Base-by-base conservation (phyloP, 2,329 filamentous ascomycete species). In the Madurella fahalii region DNA sequence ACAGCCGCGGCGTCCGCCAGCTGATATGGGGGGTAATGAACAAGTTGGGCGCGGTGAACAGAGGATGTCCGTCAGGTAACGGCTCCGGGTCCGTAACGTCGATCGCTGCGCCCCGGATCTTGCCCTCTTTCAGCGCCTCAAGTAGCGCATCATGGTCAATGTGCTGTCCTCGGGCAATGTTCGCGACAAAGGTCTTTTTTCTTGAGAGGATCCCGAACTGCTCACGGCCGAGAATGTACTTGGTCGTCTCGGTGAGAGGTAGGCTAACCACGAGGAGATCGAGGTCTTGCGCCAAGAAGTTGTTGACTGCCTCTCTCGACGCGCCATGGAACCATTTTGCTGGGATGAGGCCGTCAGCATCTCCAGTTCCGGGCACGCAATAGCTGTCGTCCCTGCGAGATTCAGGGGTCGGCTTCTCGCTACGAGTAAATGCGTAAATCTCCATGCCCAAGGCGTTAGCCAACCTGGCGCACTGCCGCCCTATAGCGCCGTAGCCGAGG, bases 41-140 rank as follows among this genome's bases (percentile, higher is more conserved):
- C 15, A 84, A 74, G 67, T 89, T 88, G 2, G 80, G 77, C 42
- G 82, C 73, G 46, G 76, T 78, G 83, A 86, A 89, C 25, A 90
- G 69, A 56, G 81, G 77, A 64, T 85, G 79, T 20, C 84, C 80
- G 12, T 71, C 64, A 0, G 86, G 85, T 57, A 90, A 65, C 0
- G 87, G 87, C 66, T 90, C 87, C 0, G 86, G 86, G 58, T 90
- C 85, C 1, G 86, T 83, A 0, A 90, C 87, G 66, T 89, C 86
- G 30, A 90, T 67, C 2, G 85, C 85, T 0, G 86, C 86, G 11
- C 86, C 86, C 15, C 72, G 45, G 41, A 72, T 67, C 50, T 64
- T 63, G 13, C 65, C 69, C 4, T 61, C 54, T 25, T 71, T 63
- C 8, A 90, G 68, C 0, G 84, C 82, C 2, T 72, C 72, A 11